Evolutionary conservation across 163 green algal genomes (phyloP).

Genomic region (Scenedesmus sp.): DNA sequence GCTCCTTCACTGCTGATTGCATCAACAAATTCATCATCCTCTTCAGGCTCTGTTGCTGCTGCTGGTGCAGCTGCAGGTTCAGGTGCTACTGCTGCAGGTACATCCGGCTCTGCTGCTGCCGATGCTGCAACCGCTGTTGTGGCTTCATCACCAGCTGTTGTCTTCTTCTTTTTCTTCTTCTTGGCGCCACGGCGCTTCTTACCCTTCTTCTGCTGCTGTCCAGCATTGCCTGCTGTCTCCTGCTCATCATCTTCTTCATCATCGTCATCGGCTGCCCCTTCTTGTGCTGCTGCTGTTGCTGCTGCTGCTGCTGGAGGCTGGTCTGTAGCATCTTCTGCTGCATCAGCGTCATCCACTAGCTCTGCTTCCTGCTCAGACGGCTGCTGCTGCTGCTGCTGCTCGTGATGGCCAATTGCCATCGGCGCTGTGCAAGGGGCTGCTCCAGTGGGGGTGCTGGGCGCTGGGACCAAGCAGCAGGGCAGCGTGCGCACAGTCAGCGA

Average conservation of each 20-base stretch:
- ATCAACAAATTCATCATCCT: constrained; percentile 45
- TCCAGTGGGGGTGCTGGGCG: neutral
- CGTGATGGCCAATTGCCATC: neutral
- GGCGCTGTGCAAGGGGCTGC: neutral
- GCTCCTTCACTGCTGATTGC: constrained; percentile 41
- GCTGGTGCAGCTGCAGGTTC: neutral
- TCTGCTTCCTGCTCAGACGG: constrained; percentile 13
- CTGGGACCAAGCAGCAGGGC: neutral
- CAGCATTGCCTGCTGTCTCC: neutral
- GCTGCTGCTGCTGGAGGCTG: neutral
- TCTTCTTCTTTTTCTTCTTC: constrained; percentile 56
- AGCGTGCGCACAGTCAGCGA: neutral
- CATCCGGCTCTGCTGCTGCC: neutral
- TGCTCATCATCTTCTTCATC: neutral
- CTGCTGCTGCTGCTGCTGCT: constrained; percentile 11
- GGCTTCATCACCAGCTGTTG: neutral
- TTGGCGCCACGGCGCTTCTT: constrained; percentile 47
- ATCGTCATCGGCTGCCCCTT: neutral
- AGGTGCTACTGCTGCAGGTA: neutral
- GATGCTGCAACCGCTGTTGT: constrained; percentile 10
- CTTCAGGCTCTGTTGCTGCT: neutral
- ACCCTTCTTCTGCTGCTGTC: constrained; percentile 29
- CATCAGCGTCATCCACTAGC: neutral
- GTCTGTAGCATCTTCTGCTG: neutral
- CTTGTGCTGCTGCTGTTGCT: neutral